Evolutionary conservation across 768 basidiomycete genomes (phyloP).

Genomic region (Tylopilus rubrobrunneus): DNA sequence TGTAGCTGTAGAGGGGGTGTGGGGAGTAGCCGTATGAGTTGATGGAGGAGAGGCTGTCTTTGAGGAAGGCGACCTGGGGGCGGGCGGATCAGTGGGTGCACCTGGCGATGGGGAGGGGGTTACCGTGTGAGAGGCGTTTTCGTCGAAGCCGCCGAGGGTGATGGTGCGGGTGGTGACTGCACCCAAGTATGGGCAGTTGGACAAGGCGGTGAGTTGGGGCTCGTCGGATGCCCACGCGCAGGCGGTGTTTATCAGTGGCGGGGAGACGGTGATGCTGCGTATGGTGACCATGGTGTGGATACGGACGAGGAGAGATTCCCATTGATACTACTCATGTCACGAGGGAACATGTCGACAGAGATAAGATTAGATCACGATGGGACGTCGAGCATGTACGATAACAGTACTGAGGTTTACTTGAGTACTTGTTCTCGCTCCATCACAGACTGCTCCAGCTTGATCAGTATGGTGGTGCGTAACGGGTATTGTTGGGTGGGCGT

Average conservation of each 20-base stretch:
- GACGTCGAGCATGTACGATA: not conserved
- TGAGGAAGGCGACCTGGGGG: constrained; percentile 57
- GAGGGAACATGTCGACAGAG: not conserved
- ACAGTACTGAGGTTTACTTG: constrained; percentile 43
- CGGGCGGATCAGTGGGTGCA: constrained; percentile 2
- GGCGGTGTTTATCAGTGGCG: constrained; percentile 73
- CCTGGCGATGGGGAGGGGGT: no score
- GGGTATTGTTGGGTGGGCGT: constrained; percentile 81
- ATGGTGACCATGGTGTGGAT: constrained; percentile 50
- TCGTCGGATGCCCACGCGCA: constrained; percentile 78
- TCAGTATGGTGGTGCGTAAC: constrained; percentile 89
- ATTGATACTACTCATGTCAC: not conserved
- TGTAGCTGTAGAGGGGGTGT: constrained; percentile 60
- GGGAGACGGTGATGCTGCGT: constrained; percentile 51
- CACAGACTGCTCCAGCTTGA: constrained; percentile 92
- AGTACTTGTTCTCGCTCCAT: constrained; percentile 91
- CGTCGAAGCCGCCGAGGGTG: constrained; percentile 66
- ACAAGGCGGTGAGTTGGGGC: constrained; percentile 60
- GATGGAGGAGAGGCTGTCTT: constrained; percentile 51
- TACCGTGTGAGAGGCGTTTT: constrained; percentile 62
- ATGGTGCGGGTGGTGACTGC: constrained; percentile 81
- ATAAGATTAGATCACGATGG: constrained; percentile 16
- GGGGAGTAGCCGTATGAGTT: constrained; percentile 91
- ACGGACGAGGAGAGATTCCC: not conserved
- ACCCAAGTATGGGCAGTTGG: constrained; percentile 63